Evolutionary conservation across 495 filamentous ascomycete species (phyloP).

Genomic region (Penicillium cataractarum): DNA sequence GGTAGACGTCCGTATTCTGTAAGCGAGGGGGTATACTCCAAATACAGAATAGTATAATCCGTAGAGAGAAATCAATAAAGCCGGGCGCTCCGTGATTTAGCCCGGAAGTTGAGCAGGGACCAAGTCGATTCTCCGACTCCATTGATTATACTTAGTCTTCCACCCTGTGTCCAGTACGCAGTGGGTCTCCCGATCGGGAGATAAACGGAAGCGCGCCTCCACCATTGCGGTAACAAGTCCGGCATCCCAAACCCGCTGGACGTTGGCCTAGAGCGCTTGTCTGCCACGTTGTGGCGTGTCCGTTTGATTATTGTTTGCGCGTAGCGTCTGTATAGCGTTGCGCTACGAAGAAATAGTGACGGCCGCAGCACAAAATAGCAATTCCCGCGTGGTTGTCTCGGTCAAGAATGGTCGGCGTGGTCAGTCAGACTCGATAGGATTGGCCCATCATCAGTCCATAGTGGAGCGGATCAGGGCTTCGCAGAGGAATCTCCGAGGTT

Average conservation of each 20-base stretch:
- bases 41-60: no score
- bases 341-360: not conserved
- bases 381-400: not conserved
- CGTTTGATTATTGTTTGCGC: not conserved
- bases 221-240: conserved; percentile 12
- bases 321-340: conserved; percentile 7
- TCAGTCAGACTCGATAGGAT: not conserved
- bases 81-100: not conserved
- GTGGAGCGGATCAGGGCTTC: conserved; percentile 5
- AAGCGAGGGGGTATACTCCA: not conserved
- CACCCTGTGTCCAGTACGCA: not conserved
- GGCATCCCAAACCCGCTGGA: not conserved
- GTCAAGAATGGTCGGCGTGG: not conserved
- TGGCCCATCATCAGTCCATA: not conserved
- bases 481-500: not conserved
- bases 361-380: not conserved
- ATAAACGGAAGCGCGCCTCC: conserved; percentile 9
- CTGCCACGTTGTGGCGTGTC: conserved; percentile 1
- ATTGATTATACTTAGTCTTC: not conserved
- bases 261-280: not conserved
- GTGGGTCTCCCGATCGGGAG: conserved; percentile 17
- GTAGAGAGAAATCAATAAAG: not conserved
- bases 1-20: not conserved
- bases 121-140: not conserved
- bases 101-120: not conserved